Evolutionary conservation across 441 rosid genomes (phyloP), one percentile per base, ranked within the genome.

Genomic region (Adansonia rubrostipa): DNA sequence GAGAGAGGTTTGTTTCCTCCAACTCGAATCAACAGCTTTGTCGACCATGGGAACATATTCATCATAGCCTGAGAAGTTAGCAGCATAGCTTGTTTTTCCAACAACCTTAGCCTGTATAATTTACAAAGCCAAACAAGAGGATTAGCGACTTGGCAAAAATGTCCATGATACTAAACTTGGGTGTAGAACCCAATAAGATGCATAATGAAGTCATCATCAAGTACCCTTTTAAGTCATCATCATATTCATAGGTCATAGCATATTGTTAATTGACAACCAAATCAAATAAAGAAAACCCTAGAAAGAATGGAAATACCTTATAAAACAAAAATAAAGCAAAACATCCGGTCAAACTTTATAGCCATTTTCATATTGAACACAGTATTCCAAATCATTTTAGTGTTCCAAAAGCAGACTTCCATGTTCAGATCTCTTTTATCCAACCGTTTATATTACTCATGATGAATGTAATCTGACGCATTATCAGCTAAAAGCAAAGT

Each of bases 31-130:
- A 58, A 97, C 99, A 48, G 94, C 94, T 86, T 97, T 97, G 86
- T 97, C 99, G 78, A 97, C 97, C 98, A 94, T 93, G 14, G 99
- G 99, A 71, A 93, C 95, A 80, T 92, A 97, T 80, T 97, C 99
- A 89, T 94, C 99, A 81, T 97, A 95, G 40, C 97, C 98, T 1
- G 92, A 79, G 85, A 91, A 94, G 78, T 81, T 88, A 79, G 86
- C 86, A 72, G 88, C 88, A 86, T 88, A 87, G 87, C 88, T 84
- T 42, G 91, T 84, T 87, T 87, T 94, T 64, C 93, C 98, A 77
- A 78, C 87, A n/a, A 87, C 71, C 91, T 91, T 97, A 71, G 92
- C 89, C 98, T 97, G 88, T 74, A 84, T 78, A 80, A 78, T 76
- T 47, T 10, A 68, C 61, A 67, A 68, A 65, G 72, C 19, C 60